phyloP scores from a whole-genome alignment of 1,284 basidiomycete species.

The Microbotryum silenes-acaulis region DNA sequence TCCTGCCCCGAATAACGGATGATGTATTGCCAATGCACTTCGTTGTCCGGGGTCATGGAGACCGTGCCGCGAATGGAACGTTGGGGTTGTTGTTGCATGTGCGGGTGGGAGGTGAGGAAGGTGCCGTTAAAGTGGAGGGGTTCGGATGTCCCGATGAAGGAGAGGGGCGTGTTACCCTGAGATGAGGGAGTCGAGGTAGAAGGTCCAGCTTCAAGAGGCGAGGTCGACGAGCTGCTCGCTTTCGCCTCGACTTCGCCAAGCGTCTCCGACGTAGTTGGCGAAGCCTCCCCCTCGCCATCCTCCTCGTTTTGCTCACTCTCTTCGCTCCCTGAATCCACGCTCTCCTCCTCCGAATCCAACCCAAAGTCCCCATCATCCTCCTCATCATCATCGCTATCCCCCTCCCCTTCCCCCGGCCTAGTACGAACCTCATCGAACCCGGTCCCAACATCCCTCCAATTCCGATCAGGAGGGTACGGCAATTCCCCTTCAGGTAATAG shows the following conservation, averaged over 20 bases:
- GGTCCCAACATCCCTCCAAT: neutral
- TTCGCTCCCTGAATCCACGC: neutral
- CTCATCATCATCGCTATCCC: neutral
- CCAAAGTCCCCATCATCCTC: neutral
- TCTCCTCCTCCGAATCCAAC: neutral
- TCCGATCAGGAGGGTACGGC: slow-evolving; percentile 1
- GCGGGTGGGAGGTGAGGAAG: slow-evolving; percentile 1
- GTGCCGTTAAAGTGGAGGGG: slow-evolving; percentile 19
- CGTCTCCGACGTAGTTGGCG: neutral
- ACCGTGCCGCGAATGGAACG: slow-evolving; percentile 21
- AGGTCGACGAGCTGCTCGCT: neutral
- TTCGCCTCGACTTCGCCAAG: neutral
- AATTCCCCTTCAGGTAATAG: slow-evolving; percentile 19
- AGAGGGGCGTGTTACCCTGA: neutral
- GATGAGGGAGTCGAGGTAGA: neutral
- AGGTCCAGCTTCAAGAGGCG: neutral
- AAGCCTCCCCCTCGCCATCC: neutral
- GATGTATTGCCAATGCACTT: slow-evolving; percentile 12
- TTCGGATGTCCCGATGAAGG: slow-evolving; percentile 11
- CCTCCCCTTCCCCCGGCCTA: neutral
- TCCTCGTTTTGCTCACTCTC: neutral
- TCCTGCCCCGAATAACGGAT: slow-evolving; percentile 20
- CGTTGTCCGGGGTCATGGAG: slow-evolving; percentile 2
- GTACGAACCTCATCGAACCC: slow-evolving; percentile 1
- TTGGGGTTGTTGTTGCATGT: neutral